Evolutionary conservation across 768 basidiomycete genomes (phyloP).

Genomic region (Agrocybe praecox): DNA sequence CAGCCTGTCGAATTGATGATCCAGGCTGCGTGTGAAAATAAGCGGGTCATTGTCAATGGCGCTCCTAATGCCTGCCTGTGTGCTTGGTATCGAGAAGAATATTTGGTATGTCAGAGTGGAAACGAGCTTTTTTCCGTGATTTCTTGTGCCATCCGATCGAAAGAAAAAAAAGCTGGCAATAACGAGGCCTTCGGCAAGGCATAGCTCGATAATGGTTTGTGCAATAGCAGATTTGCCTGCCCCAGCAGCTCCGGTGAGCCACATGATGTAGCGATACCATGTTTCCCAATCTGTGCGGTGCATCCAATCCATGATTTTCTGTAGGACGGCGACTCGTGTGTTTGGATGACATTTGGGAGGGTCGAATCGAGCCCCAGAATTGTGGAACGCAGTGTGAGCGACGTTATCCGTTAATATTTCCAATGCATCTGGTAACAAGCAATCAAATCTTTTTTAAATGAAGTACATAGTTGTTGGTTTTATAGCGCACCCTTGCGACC

Average conservation of each 20-base stretch:
- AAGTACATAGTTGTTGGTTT: too few relatives aligned
- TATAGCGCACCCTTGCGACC: too few relatives aligned
- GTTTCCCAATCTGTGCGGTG: conserved; percentile 15
- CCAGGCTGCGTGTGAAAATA: neutral
- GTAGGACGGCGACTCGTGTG: conserved; percentile 10
- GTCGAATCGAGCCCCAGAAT: conserved; percentile 7
- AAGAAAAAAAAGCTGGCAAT: conserved; percentile 17
- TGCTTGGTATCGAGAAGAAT: neutral
- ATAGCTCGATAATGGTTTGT: conserved; percentile 12
- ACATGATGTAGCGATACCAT: conserved; percentile 7
- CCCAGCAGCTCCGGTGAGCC: conserved; percentile 17
- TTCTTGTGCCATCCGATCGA: neutral
- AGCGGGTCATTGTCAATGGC: conserved; percentile 5
- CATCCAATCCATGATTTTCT: conserved; percentile 9
- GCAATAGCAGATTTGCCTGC: conserved; percentile 19
- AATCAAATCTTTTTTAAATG: too few relatives aligned
- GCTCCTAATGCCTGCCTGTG: neutral
- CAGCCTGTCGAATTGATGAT: neutral
- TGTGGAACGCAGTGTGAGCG: conserved; percentile 28
- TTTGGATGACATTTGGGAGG: conserved; percentile 14
- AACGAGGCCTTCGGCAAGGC: neutral
- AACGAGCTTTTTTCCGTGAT: conserved; percentile 1
- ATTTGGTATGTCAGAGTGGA: conserved; percentile 15
- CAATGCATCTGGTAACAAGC: conserved; percentile 15
- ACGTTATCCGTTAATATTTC: conserved; percentile 27